Conservation (phyloP, 768 basidiomycete genomes). For the Pisolithus orientalis region DNA sequence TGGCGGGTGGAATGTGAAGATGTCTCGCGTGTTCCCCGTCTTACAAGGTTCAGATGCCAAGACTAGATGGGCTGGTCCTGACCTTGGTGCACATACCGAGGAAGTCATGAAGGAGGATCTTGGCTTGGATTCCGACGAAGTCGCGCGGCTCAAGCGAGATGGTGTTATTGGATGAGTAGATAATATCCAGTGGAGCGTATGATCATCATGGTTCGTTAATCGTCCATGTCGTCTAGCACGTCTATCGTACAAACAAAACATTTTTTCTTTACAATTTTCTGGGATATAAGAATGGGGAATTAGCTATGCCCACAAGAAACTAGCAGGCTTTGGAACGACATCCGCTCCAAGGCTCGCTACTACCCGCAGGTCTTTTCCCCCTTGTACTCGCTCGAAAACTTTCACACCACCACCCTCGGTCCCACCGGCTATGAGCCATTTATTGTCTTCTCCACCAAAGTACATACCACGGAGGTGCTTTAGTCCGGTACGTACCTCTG, state of each 20-base stretch:
- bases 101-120: slow-evolving; percentile 41
- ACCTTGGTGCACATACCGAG: slow-evolving; percentile 56
- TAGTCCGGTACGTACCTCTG: slow-evolving; percentile 63
- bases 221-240: background rate
- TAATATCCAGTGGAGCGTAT: background rate
- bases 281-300: background rate
- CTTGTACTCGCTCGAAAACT: slow-evolving; percentile 59
- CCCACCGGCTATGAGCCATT: slow-evolving; percentile 62
- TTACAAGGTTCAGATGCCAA: slow-evolving; percentile 51
- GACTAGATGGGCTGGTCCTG: slow-evolving; percentile 65
- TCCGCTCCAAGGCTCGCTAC: slow-evolving; percentile 37
- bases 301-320: slow-evolving; percentile 34
- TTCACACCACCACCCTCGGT: slow-evolving; percentile 60
- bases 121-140: slow-evolving; percentile 31
- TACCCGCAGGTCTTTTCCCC: slow-evolving; percentile 48
- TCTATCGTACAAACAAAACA: background rate
- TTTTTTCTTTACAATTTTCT: too few relatives aligned
- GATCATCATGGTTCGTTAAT: too few relatives aligned
- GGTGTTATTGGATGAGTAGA: slow-evolving; percentile 32
- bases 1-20: slow-evolving; percentile 57
- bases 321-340: slow-evolving; percentile 33
- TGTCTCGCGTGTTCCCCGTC: slow-evolving; percentile 59
- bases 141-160: slow-evolving; percentile 33
- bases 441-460: slow-evolving; percentile 57
- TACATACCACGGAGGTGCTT: slow-evolving; percentile 64